Conservation (phyloP, 75 land plant genomes). For the Picea glauca region DNA sequence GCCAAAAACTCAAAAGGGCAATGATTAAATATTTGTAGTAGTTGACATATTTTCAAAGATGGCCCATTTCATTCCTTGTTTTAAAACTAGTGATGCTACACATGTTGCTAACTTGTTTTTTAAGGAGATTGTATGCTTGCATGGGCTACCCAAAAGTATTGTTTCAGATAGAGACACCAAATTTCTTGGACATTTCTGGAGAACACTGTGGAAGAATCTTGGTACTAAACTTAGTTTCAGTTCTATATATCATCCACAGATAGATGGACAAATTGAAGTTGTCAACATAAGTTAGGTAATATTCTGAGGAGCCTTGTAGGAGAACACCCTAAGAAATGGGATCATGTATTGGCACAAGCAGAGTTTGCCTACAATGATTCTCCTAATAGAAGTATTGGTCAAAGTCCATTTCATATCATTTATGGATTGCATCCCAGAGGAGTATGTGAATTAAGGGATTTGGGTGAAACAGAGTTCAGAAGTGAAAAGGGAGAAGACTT, state of each 20-base stretch:
- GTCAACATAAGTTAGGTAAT: neutral
- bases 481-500: neutral
- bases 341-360: neutral
- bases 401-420: neutral
- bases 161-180: conserved; percentile 19
- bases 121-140: neutral
- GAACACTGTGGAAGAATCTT: neutral
- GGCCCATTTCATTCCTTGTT: conserved; percentile 13
- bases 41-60: conserved; percentile 15
- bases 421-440: neutral
- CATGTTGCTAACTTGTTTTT: neutral
- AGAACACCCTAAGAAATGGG: neutral
- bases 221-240: neutral
- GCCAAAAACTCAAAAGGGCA: conserved; percentile 3
- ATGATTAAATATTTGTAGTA: conserved; percentile 11
- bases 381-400: neutral
- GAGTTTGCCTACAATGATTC: neutral
- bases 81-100: conserved; percentile 6
- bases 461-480: neutral
- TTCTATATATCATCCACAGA: neutral
- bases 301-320: neutral
- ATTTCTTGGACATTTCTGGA: conserved; percentile 20
- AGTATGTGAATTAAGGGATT: neutral
- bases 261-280: neutral
- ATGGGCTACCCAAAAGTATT: conserved; percentile 14